Evolutionary conservation across 1,284 basidiomycete species (phyloP), one percentile per base, ranked within the genome.

Genomic region (Chalciporus sp.): DNA sequence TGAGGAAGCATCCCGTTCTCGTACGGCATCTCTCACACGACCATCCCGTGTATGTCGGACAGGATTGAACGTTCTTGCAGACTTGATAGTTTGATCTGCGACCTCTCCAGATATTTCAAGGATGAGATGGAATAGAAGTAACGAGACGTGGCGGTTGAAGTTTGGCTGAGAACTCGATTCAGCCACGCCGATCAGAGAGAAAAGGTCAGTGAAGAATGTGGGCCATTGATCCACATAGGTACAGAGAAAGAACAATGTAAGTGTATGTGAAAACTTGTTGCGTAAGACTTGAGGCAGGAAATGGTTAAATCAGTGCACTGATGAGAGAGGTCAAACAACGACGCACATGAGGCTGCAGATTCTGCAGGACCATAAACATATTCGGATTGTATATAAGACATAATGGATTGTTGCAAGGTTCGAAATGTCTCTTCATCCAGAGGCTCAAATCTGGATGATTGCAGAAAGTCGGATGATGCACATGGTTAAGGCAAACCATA

Each of bases 251-350:
- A 99, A 87, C 53, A 98, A 83, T 0, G 96, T 91, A 45, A 98
- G 80, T n/a, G 95, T 96, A 76, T 98, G 95, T 16, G 95, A 94
- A 71, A 98, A 92, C 74, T 99, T 99, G 81, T 99, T 99, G 68
- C 95, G 87, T 55, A 97, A 74, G 73, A 90, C 93, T 94, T 53
- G 50, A 40, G 39, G 31, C 37, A 49, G 10, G 37, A 44, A 44
- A 41, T 56, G 49, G 31, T 61, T 52, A 57, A 53, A 55, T 31
- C 49, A 29, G 40, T 27, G 31, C 44, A 8, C 1, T 6, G 20
- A 45, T 39, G 42, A 10, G 5, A 17, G 51, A 27, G 37, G 33
- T n/a, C 14, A 35, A 35, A 16, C 14, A 35, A 58, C 31, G 28
- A 79, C 91, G 71, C 68, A 92, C 91, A 94, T 46, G 84, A 67